Evolutionary conservation across 352 stramenopile genomes (phyloP).

Genomic region (Pythium biforme): DNA sequence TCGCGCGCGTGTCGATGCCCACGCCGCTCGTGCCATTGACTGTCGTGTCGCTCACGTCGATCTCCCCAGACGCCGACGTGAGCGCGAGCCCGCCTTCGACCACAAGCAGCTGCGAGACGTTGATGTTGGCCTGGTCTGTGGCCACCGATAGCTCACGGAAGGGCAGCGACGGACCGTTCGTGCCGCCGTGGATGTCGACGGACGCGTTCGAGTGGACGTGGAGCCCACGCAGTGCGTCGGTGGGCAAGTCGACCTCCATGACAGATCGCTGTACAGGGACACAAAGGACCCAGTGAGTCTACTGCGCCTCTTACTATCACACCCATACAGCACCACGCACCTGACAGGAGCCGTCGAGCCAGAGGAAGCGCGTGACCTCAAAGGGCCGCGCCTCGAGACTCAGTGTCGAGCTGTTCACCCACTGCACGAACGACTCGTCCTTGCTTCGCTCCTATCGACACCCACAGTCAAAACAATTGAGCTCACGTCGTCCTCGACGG

Average conservation of each 20-base stretch:
- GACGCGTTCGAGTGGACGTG: constrained; percentile 49
- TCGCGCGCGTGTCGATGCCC: constrained; percentile 29
- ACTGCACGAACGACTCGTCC: constrained; percentile 37
- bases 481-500: not conserved
- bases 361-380: constrained; percentile 49
- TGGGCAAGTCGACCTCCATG: constrained; percentile 41
- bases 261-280: constrained; percentile 36
- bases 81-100: constrained; percentile 35
- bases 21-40: constrained; percentile 38
- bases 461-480: not conserved
- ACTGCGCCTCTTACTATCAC: not conserved
- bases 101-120: constrained; percentile 41
- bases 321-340: too few species aligned
- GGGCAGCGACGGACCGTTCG: constrained; percentile 24
- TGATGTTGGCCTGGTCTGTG: constrained; percentile 51
- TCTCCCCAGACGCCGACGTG: constrained; percentile 44
- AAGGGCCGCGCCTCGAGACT: constrained; percentile 32
- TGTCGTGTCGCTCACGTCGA: constrained; percentile 40
- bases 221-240: constrained; percentile 27
- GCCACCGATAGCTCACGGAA: constrained; percentile 36
- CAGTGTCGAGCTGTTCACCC: constrained; percentile 27
- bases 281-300: too few species aligned
- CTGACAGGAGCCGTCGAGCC: constrained; percentile 71
- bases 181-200: constrained; percentile 36
- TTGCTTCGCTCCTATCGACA: constrained; percentile 25